Percentiles rank a stretch among this genome's conserved stretches.
Evolutionary conservation across 129 eudicot genomes (phyloP).

Genomic region (Arctium lappa): DNA sequence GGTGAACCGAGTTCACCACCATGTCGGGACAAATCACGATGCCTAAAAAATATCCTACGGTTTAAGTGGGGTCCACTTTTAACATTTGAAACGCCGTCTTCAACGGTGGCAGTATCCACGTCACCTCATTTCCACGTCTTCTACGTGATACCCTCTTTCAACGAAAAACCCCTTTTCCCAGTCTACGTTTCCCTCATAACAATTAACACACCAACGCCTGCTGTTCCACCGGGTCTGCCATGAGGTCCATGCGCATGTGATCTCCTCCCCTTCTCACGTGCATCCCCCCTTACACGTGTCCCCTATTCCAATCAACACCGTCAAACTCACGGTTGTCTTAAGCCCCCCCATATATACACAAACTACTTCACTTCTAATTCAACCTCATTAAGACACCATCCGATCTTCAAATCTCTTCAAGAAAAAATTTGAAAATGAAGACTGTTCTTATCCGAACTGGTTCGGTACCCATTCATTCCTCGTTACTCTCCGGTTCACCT

Average conservation of each 20-base stretch:
- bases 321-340: not conserved
- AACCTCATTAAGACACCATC: not conserved
- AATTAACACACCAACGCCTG: conserved; percentile 16
- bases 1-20: too few relatives aligned
- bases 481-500: conserved; percentile 27
- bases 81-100: not conserved
- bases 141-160: conserved; percentile 8
- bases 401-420: not conserved
- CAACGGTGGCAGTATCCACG: conserved; percentile 22
- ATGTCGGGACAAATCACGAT: too few relatives aligned
- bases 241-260: conserved; percentile 1
- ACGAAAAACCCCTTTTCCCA: not conserved
- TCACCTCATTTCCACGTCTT: conserved; percentile 35
- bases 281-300: conserved; percentile 21
- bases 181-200: conserved; percentile 11
- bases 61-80: not conserved
- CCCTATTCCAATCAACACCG: not conserved
- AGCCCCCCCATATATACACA: not conserved
- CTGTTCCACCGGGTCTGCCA: conserved; percentile 19
- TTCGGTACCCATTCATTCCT: conserved; percentile 37
- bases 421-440: conserved; percentile 26
- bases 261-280: conserved; percentile 18
- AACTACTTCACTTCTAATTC: not conserved
- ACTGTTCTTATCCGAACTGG: conserved; percentile 49
- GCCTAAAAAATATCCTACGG: not conserved